Evolutionary conservation across 75 land plant genomes (phyloP), one percentile per base, ranked within the genome.

Genomic region (Pinus taeda): DNA sequence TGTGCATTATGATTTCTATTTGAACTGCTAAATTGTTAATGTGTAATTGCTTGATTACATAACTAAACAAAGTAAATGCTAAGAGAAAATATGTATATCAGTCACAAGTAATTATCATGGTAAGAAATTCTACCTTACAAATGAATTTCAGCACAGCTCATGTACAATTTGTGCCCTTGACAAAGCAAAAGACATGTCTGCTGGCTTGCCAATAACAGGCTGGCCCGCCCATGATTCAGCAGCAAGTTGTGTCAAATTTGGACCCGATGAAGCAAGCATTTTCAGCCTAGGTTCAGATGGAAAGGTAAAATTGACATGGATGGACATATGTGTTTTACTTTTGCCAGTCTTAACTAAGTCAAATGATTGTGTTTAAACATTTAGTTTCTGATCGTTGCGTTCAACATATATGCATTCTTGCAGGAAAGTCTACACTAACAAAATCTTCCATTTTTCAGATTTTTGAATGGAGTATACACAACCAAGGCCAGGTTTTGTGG

Each of bases 191-290:
- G 98, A 96, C 74, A 90, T 92, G 95, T 86, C 91, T 79, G 95
- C 91, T 53, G 85, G 93, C 55, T 87, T 94, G 17, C 98, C 96
- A 88, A 92, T 96, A 60, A 96, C 98, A 24, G 98, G 98, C 22
- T 96, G 98, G 98, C 98, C 98, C 59, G 98, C 98, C 24, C 98
- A 96, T 85, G 97, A 96, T 86, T 87, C 98, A 80, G 93, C 98
- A 36, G 92, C 94, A 56, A 85, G 87, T 72, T 94, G 91, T 73
- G 82, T 96, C 29, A 87, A 84, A 78, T 95, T 95, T 88, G 98
- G 97, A 55, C 90, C 90, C 64, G 95, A 93, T 80, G 98, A 95
- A 75, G 88, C 98, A 5, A 95, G 98, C 80, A 93, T 95, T 79
- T 95, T 93, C 80, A 96, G 90, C 74, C 83, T 96, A 60, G 98